Conservation (phyloP, 805 yeast genomes). For the Pichia ethanolica region DNA sequence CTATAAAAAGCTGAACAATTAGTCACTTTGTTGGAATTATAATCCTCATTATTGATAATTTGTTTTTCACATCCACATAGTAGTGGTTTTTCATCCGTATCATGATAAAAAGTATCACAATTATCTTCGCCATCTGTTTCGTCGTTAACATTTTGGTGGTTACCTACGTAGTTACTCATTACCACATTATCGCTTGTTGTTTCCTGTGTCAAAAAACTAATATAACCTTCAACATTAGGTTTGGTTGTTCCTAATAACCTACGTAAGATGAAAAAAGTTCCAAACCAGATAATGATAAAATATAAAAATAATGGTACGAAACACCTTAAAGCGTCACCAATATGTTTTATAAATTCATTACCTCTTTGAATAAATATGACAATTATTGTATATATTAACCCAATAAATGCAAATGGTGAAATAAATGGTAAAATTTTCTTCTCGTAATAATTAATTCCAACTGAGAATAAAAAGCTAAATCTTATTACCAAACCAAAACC, state of each 20-base stretch:
- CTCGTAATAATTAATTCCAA: slow-evolving; percentile 30
- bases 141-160: too few relatives aligned
- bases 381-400: slow-evolving; percentile 43
- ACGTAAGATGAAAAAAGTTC: slow-evolving; percentile 32
- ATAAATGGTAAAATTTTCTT: slow-evolving; percentile 33
- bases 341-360: slow-evolving; percentile 37
- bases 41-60: slow-evolving; percentile 4
- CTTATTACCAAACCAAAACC: slow-evolving; percentile 39
- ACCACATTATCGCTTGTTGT: too few relatives aligned
- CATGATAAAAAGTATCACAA: not conserved
- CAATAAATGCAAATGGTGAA: slow-evolving; percentile 44
- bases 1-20: slow-evolving; percentile 35
- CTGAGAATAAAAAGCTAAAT: slow-evolving; percentile 16
- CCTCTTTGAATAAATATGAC: slow-evolving; percentile 48
- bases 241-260: slow-evolving; percentile 17
- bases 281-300: slow-evolving; percentile 42
- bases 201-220: not conserved
- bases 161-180: too few relatives aligned
- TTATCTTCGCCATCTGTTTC: too few relatives aligned
- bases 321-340: slow-evolving; percentile 43
- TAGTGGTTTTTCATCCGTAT: slow-evolving; percentile 7
- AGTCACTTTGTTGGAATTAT: slow-evolving; percentile 4
- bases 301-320: slow-evolving; percentile 43
- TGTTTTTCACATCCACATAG: slow-evolving; percentile 36
- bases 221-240: slow-evolving; percentile 9